These are phyloP conservation scores for Rhizophagus sp. DNA, from an alignment of 192 early-diverging fungal genomes.

Conservation along the genomic window DNA sequence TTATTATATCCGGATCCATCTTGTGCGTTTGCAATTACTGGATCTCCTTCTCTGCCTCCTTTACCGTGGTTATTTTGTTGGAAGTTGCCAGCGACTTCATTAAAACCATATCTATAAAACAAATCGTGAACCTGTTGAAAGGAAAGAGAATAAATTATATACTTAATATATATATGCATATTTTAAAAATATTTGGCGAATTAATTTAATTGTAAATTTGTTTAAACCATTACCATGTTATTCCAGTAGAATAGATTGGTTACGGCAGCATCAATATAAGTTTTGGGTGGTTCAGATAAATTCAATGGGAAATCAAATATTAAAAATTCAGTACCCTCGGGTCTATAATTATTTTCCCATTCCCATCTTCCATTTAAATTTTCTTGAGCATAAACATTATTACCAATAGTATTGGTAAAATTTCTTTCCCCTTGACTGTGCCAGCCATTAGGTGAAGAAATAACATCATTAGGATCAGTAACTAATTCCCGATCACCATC, in stretches of 20 bases:
- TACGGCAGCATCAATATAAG: slow-evolving; percentile 77
- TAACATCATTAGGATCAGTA: slow-evolving; percentile 51
- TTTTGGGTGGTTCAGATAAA: slow-evolving; percentile 59
- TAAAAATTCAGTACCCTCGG: slow-evolving; percentile 56
- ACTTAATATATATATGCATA: neutral
- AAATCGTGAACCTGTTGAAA: slow-evolving; percentile 79
- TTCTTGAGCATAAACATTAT: slow-evolving; percentile 91
- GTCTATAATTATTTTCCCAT: slow-evolving; percentile 80
- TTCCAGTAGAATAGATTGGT: slow-evolving; percentile 93
- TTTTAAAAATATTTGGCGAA: neutral
- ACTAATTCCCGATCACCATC: slow-evolving; percentile 61
- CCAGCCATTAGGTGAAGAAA: slow-evolving; percentile 73
- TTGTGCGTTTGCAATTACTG: slow-evolving; percentile 92
- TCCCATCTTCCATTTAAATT: slow-evolving; percentile 71
- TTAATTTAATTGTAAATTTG: neutral
- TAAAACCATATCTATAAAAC: slow-evolving; percentile 87
- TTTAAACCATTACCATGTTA: slow-evolving; percentile 54
- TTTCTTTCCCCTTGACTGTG: slow-evolving; percentile 63
- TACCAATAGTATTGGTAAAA: slow-evolving; percentile 78
- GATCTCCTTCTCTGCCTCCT: slow-evolving; percentile 79
- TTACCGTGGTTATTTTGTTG: slow-evolving; percentile 83
- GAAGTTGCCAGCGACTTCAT: slow-evolving; percentile 91
- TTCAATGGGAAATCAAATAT: slow-evolving; percentile 80
- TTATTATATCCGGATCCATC: slow-evolving; percentile 90
- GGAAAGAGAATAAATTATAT: neutral